Base-by-base conservation (phyloP, 23 red algal species). In the Pyropia haitanensis region DNA sequence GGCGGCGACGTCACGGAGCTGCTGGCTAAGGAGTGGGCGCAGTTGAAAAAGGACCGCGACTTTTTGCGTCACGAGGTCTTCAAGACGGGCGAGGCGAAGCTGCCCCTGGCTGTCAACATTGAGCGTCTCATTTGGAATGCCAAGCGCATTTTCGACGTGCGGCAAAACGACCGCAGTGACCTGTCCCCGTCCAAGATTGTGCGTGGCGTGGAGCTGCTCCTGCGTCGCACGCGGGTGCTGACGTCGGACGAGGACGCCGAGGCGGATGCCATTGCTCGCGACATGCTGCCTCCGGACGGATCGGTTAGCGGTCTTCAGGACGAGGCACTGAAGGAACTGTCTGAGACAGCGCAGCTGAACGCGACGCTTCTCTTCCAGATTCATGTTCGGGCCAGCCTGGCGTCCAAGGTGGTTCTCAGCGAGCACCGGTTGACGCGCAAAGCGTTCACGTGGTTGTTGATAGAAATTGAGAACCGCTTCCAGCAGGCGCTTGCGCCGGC, bases 391-490 rank as follows among this genome's bases (percentile, higher is more conserved):
- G 75, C 94, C 52, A 85, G 71, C 64, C 78, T 98, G 57, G 78
- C 79, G 17, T 71, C 74, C 63, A 98, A 98, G 63, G 75, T 73
- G 56, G 70, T 98, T 14, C 79, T 98, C 49, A 53, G 58, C 16
- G 71, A 80, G 53, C 94, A 98, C 49, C 71, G 94, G 3, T 60
- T 98, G 48, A 79, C 73, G 57, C 49, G 62, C 44, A 69, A 87
- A 54, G 94, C 94, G 19, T 87, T 98, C 60, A 19, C 75, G 21
- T 98, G 94, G 94, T 56, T 98, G 14, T 68, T 98, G 33, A 74
- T 73, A 12, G 94, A 98, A 76, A 90, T 98, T 21, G 85, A 98
- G 71, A 80, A 56, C 51, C 79, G 82, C 21, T 98, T 98, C 68
- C 56, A 81, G 70, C 83, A 67, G 19, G 69, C 76, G 22, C 63